These are phyloP conservation scores for Sporothrix euskadiensis DNA, from an alignment of 2,329 filamentous ascomycete species.

Conservation along the genomic window DNA sequence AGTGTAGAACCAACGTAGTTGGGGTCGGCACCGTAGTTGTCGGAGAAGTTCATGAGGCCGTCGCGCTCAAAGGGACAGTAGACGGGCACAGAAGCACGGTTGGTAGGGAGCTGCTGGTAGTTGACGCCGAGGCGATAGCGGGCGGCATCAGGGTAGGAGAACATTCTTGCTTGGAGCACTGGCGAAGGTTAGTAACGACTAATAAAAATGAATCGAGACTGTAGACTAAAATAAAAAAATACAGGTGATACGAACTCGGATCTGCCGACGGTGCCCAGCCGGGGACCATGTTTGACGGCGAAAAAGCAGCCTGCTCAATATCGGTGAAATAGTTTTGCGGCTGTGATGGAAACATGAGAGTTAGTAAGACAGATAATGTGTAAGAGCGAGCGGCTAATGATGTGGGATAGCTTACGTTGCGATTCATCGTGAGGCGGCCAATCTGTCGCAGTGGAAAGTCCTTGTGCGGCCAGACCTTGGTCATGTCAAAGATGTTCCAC, in stretches of 20 bases:
- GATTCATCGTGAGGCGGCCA: constrained; percentile 62
- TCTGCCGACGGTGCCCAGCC: constrained; percentile 64
- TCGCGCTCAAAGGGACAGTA: constrained; percentile 71
- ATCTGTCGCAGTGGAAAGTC: constrained; percentile 62
- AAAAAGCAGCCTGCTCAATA: constrained; percentile 68
- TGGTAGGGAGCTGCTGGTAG: constrained; percentile 65
- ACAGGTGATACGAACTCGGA: constrained; percentile 38
- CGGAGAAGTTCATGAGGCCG: constrained; percentile 69
- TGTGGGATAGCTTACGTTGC: background rate
- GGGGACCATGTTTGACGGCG: constrained; percentile 63
- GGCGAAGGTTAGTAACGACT: constrained; percentile 15
- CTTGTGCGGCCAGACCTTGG: constrained; percentile 67
- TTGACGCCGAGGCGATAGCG: constrained; percentile 64
- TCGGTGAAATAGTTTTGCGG: constrained; percentile 66
- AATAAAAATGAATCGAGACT: too few species aligned
- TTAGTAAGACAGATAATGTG: background rate
- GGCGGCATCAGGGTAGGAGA: constrained; percentile 63
- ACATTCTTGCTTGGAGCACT: constrained; percentile 60
- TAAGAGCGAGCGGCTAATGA: background rate
- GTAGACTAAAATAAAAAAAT: too few species aligned
- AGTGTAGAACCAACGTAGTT: constrained; percentile 56
- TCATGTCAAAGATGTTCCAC: constrained; percentile 68
- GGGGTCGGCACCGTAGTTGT: constrained; percentile 61
- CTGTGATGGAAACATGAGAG: background rate
- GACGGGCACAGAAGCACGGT: constrained; percentile 55